These are phyloP conservation scores for Physcomitrium patens DNA, from an alignment of 225 moss, liverwort and hornwort genomes.

Conservation along the genomic window DNA sequence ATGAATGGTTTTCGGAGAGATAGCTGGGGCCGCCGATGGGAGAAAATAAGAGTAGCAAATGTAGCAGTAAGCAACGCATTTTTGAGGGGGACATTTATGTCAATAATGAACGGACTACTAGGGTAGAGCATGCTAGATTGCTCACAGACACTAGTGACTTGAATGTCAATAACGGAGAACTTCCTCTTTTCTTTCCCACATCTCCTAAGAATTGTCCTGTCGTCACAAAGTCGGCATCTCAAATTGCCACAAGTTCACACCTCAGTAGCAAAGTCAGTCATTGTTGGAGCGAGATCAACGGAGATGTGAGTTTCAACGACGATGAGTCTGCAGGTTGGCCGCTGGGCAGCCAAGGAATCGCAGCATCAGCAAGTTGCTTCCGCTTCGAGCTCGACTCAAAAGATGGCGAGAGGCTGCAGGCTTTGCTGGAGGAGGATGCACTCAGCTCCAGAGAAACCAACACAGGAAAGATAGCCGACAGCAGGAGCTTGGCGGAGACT, in stretches of 20 bases:
- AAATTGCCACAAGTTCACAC: not conserved
- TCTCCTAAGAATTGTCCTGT: not conserved
- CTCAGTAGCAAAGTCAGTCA: not conserved
- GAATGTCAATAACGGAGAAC: slow-evolving; percentile 23
- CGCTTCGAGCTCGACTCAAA: slow-evolving; percentile 33
- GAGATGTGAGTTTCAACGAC: not conserved
- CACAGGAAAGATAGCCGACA: not conserved
- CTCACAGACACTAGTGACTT: not conserved
- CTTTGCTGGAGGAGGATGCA: slow-evolving; percentile 15
- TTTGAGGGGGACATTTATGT: slow-evolving; percentile 7
- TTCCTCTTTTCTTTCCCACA: slow-evolving; percentile 28
- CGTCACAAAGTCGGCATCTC: no score
- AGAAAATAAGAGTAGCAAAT: not conserved
- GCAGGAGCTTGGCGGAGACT: not conserved
- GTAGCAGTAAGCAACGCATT: slow-evolving; percentile 6
- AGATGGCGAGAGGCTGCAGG: slow-evolving; percentile 28
- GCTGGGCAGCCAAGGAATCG: slow-evolving; percentile 15
- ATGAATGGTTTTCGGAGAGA: no score
- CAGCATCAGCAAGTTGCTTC: slow-evolving; percentile 39
- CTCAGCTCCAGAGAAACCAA: not conserved
- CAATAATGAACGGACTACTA: not conserved
- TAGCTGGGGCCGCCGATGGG: slow-evolving; percentile 20
- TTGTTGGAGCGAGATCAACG: not conserved
- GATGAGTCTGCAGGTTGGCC: slow-evolving; percentile 18
- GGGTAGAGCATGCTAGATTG: slow-evolving; percentile 2